These are phyloP conservation scores for Rosa multiflora DNA, from an alignment of 306 rosid species.

Conservation along the genomic window DNA sequence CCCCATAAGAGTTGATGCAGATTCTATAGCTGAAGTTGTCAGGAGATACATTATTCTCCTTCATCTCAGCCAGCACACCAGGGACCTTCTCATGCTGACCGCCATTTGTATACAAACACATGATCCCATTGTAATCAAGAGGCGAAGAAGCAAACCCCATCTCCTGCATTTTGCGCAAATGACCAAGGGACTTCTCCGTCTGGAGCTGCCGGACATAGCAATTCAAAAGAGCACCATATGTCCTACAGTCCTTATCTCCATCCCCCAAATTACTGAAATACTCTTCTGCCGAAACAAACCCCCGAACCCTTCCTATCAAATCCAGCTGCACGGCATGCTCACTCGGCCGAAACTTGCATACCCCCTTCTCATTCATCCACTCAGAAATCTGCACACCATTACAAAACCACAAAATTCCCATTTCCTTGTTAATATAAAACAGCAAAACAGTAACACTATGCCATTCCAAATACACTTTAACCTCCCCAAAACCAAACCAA, in stretches of 20 bases:
- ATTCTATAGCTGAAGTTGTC: constrained; percentile 85
- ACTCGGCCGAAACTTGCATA: constrained; percentile 60
- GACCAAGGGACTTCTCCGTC: constrained; percentile 56
- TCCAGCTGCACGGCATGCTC: constrained; percentile 90
- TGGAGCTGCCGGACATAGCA: constrained; percentile 74
- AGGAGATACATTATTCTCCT: constrained; percentile 54
- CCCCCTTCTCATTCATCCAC: constrained; percentile 74
- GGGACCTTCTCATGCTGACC: constrained; percentile 74
- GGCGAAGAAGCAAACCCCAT: constrained; percentile 64
- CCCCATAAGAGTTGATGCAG: constrained; percentile 71
- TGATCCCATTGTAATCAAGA: constrained; percentile 68
- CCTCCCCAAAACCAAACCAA: not conserved
- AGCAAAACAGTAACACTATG: not conserved
- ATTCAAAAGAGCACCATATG: constrained; percentile 81
- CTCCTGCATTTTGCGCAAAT: constrained; percentile 72
- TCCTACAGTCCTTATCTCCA: constrained; percentile 49
- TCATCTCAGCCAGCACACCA: constrained; percentile 65
- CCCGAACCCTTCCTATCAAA: constrained; percentile 69
- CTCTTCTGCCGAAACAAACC: constrained; percentile 54
- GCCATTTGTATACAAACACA: constrained; percentile 68
- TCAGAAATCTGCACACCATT: constrained; percentile 61
- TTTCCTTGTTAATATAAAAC: not conserved
- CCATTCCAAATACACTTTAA: not conserved
- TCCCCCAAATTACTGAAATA: constrained; percentile 59
- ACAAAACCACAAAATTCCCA: constrained; percentile 9